Percentiles rank a stretch among this genome's conserved stretches.
These are phyloP conservation scores for Schizochytrium sp. DNA, from an alignment of 108 stramenopile genomes.

Conservation along the genomic window DNA sequence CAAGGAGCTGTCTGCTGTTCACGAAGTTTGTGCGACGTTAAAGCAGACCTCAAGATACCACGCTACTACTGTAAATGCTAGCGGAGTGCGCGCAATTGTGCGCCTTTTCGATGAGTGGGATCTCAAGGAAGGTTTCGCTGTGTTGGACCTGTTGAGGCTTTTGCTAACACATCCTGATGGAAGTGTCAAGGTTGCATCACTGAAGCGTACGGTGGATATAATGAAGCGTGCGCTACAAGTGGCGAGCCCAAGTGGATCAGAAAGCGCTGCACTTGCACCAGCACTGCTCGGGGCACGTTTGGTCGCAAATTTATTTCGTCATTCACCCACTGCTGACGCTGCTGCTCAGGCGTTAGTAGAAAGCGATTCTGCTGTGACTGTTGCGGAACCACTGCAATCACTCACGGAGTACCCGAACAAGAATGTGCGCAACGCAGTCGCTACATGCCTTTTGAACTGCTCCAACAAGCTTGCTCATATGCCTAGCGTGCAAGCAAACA, in stretches of 20 bases:
- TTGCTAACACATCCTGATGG: slow-evolving; percentile 32
- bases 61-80: neutral
- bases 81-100: slow-evolving; percentile 41
- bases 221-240: neutral
- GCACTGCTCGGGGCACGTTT: slow-evolving; percentile 8
- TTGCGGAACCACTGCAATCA: neutral
- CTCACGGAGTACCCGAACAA: slow-evolving; percentile 42
- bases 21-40: neutral
- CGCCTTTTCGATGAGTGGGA: neutral
- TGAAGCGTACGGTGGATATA: neutral
- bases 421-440: slow-evolving; percentile 43
- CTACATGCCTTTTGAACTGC: slow-evolving; percentile 32
- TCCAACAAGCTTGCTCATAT: slow-evolving; percentile 22
- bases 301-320: slow-evolving; percentile 5
- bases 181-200: neutral
- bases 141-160: slow-evolving; percentile 30
- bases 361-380: neutral
- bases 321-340: slow-evolving; percentile 14
- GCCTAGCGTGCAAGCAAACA: neutral
- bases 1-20: slow-evolving; percentile 27
- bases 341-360: neutral
- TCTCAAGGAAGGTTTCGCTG: slow-evolving; percentile 1
- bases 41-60: slow-evolving; percentile 51
- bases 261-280: slow-evolving; percentile 24
- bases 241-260: neutral